These are phyloP conservation scores for Pythium diclinum DNA, from an alignment of 352 stramenopile species.

Conservation along the genomic window DNA sequence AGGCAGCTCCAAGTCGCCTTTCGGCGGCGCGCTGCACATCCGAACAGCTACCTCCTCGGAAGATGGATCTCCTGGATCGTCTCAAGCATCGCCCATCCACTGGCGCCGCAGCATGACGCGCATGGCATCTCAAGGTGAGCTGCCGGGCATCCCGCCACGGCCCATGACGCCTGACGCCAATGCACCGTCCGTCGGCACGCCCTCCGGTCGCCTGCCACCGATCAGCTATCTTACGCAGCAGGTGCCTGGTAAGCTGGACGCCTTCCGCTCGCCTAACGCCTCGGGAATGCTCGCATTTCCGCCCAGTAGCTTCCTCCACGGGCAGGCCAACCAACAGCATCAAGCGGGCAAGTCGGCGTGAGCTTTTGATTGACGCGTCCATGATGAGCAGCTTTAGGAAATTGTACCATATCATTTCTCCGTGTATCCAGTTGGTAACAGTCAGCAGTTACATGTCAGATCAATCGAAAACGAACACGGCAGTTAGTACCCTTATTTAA, in stretches of 20 bases:
- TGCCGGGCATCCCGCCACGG: neutral
- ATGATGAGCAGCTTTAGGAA: constrained; percentile 4
- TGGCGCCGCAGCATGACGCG: constrained; percentile 25
- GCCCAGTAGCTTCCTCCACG: constrained; percentile 51
- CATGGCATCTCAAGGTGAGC: constrained; percentile 23
- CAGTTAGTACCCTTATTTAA: constrained; percentile 32
- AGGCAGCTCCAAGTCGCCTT: neutral
- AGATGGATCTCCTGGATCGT: neutral
- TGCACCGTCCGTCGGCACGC: constrained; percentile 23
- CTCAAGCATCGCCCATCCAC: constrained; percentile 23
- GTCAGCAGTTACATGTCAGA: constrained; percentile 18
- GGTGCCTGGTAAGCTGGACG: constrained; percentile 56
- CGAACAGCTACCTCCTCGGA: constrained; percentile 14
- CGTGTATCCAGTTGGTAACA: constrained; percentile 14
- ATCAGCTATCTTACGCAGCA: constrained; percentile 75
- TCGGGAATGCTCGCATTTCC: constrained; percentile 37
- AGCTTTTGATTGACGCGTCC: constrained; percentile 7
- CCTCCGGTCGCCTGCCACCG: constrained; percentile 49
- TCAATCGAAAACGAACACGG: constrained; percentile 6
- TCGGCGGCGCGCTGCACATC: constrained; percentile 16
- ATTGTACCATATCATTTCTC: constrained; percentile 31
- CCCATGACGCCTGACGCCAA: constrained; percentile 17
- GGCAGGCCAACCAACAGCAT: constrained; percentile 19
- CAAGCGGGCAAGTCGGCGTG: constrained; percentile 60
- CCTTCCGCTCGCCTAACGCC: constrained; percentile 44